phyloP scores from a whole-genome alignment of 305 asterid species.

The Solanum hybrid region DNA sequence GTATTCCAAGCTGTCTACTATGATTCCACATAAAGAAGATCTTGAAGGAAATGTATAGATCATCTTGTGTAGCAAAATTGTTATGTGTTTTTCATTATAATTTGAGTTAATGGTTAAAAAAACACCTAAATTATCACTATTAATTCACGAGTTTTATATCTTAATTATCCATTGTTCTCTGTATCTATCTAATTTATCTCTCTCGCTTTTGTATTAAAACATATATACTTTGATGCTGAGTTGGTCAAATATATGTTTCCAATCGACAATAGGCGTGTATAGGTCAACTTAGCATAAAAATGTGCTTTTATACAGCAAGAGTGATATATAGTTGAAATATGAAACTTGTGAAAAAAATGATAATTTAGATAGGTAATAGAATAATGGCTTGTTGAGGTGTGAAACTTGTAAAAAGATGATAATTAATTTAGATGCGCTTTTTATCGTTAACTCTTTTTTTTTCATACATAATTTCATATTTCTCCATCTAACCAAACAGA shows the following conservation, averaged over 20 bases:
- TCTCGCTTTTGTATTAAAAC: neutral
- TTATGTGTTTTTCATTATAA: neutral
- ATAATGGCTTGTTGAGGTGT: neutral
- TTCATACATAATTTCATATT: neutral
- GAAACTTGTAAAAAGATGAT: neutral
- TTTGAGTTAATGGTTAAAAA: neutral
- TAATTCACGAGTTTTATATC: neutral
- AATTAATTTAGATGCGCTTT: neutral
- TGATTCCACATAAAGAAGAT: constrained; percentile 3
- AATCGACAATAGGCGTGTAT: neutral
- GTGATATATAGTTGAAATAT: neutral
- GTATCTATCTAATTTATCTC: neutral
- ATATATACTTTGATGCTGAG: neutral
- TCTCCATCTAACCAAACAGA: neutral
- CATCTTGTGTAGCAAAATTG: neutral
- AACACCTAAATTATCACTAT: neutral
- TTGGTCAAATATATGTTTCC: neutral
- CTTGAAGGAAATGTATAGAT: neutral
- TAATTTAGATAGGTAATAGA: neutral
- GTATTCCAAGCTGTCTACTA: constrained; percentile 1
- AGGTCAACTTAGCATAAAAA: neutral
- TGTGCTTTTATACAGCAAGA: neutral
- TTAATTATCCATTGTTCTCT: neutral
- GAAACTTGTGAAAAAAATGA: neutral
- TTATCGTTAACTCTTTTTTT: neutral